A percentile compares a stretch with the other conserved stretches of the same genome.
Conservation (phyloP, 371 early-diverging fungal genomes). For the Rhizopus arrhizus region DNA sequence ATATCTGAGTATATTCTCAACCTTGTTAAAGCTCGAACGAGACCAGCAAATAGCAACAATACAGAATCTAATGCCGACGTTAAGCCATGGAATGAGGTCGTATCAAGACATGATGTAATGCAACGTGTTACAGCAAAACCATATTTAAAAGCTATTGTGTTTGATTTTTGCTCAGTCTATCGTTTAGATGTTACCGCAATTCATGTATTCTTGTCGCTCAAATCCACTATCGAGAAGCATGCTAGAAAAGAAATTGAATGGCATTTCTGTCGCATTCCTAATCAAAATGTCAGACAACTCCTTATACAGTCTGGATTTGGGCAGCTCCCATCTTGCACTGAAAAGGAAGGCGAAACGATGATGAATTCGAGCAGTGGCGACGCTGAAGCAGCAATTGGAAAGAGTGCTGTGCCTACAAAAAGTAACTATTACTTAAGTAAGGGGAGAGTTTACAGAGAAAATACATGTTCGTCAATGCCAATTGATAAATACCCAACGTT, state of each 20-base stretch:
- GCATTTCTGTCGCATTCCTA: conserved; percentile 36
- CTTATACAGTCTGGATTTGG: conserved; percentile 42
- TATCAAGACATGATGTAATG: not conserved
- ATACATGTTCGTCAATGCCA: conserved; percentile 3
- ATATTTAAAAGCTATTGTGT: conserved; percentile 65
- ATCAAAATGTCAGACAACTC: conserved; percentile 26
- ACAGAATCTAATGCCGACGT: conserved; percentile 31
- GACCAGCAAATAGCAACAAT: not conserved
- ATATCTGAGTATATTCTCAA: conserved; percentile 22
- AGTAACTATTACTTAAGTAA: not conserved
- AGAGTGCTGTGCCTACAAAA: not conserved
- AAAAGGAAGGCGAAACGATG: not conserved
- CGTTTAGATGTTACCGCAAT: conserved; percentile 78
- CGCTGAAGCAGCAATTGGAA: not conserved
- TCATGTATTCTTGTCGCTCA: conserved; percentile 63
- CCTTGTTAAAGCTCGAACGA: conserved; percentile 13
- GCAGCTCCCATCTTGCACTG: not conserved
- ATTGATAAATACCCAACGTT: conserved; percentile 24
- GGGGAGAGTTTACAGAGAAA: not conserved
- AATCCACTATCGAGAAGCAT: conserved; percentile 46
- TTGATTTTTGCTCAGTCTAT: conserved; percentile 79
- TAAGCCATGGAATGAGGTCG: conserved; percentile 46
- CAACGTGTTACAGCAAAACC: conserved; percentile 38
- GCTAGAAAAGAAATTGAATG: conserved; percentile 36
- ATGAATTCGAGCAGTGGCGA: not conserved